Evolutionary conservation across 1,139 yeast genomes (phyloP).

Genomic region (Nakaseomyces uthaithaninus): DNA sequence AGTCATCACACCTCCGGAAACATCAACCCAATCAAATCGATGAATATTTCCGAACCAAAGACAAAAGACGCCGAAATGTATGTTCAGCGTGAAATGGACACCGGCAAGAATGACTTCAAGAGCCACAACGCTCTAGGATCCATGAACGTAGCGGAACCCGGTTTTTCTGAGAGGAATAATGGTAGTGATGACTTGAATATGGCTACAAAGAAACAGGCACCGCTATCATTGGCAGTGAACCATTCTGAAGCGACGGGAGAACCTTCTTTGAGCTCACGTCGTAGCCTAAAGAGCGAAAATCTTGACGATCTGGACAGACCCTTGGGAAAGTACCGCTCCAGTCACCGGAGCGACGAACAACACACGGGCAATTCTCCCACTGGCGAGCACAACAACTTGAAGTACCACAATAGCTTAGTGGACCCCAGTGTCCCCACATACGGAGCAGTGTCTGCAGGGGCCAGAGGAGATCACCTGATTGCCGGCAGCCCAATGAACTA

Average conservation of each 20-base stretch:
- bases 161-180: too few species aligned
- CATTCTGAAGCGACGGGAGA: neutral
- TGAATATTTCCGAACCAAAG: constrained; percentile 3
- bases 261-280: constrained; percentile 2
- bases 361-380: neutral
- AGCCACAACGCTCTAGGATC: neutral
- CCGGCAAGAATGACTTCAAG: neutral
- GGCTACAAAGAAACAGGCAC: neutral
- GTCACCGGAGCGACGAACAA: neutral
- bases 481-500: constrained; percentile 3
- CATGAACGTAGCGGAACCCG: constrained; percentile 1
- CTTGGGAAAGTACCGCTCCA: neutral
- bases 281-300: constrained; percentile 4
- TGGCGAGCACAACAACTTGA: neutral
- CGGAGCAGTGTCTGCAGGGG: neutral
- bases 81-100: neutral
- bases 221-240: neutral
- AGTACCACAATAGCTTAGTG: constrained; percentile 1
- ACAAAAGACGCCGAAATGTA: neutral
- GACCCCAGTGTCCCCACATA: constrained; percentile 5
- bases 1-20: neutral
- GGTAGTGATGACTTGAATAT: too few species aligned
- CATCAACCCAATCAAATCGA: neutral
- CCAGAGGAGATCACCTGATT: neutral
- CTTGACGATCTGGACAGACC: neutral